Evolutionary conservation across 768 basidiomycete species (phyloP), one percentile per base, ranked within the genome.

Genomic region (Tricholoma sp.): DNA sequence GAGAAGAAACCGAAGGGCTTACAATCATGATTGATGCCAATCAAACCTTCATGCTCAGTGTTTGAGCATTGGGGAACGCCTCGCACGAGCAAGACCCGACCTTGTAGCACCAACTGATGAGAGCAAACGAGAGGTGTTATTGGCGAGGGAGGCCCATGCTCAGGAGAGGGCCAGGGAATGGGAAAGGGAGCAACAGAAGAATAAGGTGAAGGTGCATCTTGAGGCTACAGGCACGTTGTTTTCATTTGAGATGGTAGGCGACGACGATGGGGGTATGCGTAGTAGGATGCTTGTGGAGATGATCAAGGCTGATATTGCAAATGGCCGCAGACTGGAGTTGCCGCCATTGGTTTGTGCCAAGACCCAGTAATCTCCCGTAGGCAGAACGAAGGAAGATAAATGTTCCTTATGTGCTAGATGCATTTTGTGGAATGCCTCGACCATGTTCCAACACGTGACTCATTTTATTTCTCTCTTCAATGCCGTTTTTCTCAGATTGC

Each of bases 41-140:
- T 60, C 59, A 35, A 57, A 63, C 32, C 47, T 60, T 5, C 61
- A 62, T n/a, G 55, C 57, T 11, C 57, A 64, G 18, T 66, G 72
- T 18, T 54, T 72, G 9, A 50, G 64, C 6, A 71, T 71, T 39
- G 75, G 75, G 0, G 75, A 79, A 35, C 75, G 73, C 32, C 67
- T 83, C 14, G 72, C 75, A 4, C 64, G 62, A 12, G 79, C 78
- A 10, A 74, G 76, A 24, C 82, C 81, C 2, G 73, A 78, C 54
- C 70, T 75, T 7, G 73, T 76, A 1, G 64, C 65, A 5, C 62
- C 70, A 2, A 65, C 71, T 0, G 76, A 74, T 55, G 50, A 60
- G 43, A 47, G 50, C 5, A 71, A 68, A 52, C 62, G 67, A 8
- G 67, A 68, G 12, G 64, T 58, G 50, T 56, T 66, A 12, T 41